Evolutionary conservation across 1,139 yeast species (phyloP), one percentile per base, ranked within the genome.

Genomic region (Lodderomyces elongisporus): DNA sequence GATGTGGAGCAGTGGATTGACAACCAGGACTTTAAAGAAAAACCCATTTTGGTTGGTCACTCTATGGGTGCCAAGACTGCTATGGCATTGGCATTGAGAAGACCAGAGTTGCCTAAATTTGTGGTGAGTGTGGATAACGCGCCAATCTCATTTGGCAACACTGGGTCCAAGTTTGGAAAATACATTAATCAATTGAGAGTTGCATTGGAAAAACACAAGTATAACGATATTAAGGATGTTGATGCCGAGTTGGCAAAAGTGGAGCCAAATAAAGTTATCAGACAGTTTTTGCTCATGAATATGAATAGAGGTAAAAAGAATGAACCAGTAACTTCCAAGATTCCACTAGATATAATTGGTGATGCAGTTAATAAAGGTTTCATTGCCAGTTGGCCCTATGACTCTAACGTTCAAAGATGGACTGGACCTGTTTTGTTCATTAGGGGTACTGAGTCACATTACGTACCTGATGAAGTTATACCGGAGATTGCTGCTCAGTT

Each of bases 41-140:
- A 70, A 26, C 85, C 93, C 0, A 75, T 85, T 14, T 44, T 91
- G 15, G 67, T 91, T 17, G 98, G 98, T 1, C 97, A 89, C 56
- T 88, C 96, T 0, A 88, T 91, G 96, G 98, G 98, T 5, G 97
- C 96, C 7, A 91, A 91, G 51, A 74, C 89, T 0, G 96, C 84
- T 3, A 89, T 91, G 97, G 87, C 91, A 0, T 66, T 85, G 4
- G 81, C 89, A 0, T 63, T 91, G 40, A 67, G 87, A 33, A 65
- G 75, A 16, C 94, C 94, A 0, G 73, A 76, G 1, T 47, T 80
- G 15, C 79, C 82, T 3, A 66, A 74, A 22, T 70, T 79, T 61
- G 48, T 88, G 28, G 74, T 91, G 5, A 64, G 91, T 3, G 95
- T 91, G 4, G 98, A 91, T 51, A 91, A 88, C 54, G 88, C 96